A percentile compares a stretch with the other conserved stretches of the same genome.
Conservation (phyloP, 495 filamentous ascomycete genomes). For the Annulohypoxylon bovei region DNA sequence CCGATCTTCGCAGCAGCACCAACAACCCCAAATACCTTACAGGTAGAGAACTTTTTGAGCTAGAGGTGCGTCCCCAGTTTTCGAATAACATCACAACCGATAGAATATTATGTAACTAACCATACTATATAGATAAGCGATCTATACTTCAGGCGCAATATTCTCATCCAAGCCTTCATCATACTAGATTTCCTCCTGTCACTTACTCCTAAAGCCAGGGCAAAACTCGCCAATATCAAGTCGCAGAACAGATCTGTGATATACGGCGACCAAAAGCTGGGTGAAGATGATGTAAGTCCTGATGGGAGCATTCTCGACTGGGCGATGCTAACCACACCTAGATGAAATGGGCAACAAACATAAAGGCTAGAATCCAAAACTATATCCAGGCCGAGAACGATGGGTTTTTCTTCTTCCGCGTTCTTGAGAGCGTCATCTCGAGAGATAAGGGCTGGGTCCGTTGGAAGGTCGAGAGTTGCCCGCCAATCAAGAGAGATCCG, state of each 20-base stretch:
- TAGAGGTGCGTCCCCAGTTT: slow-evolving; percentile 70
- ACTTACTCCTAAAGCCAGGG: slow-evolving; percentile 82
- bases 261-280: slow-evolving; percentile 76
- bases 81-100: neutral
- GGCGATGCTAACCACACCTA: slow-evolving; percentile 25
- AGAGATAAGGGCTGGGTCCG: slow-evolving; percentile 98
- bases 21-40: slow-evolving; percentile 97
- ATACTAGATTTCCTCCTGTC: slow-evolving; percentile 92
- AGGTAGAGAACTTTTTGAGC: slow-evolving; percentile 90
- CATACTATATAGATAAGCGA: slow-evolving; percentile 75
- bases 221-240: slow-evolving; percentile 73
- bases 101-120: slow-evolving; percentile 25
- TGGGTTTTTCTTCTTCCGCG: slow-evolving; percentile 92
- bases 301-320: neutral
- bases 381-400: slow-evolving; percentile 82
- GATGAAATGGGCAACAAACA: slow-evolving; percentile 80
- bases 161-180: slow-evolving; percentile 93
- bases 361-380: slow-evolving; percentile 74
- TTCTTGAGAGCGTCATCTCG: slow-evolving; percentile 94
- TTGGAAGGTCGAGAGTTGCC: slow-evolving; percentile 96
- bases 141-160: slow-evolving; percentile 89
- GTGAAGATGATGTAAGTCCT: slow-evolving; percentile 78
- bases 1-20: slow-evolving; percentile 61
- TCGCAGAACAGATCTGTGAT: slow-evolving; percentile 83
- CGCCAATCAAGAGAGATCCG: slow-evolving; percentile 78